These are phyloP conservation scores for Solanum chiquidenum DNA, from an alignment of 257 asterid species.

Conservation along the genomic window DNA sequence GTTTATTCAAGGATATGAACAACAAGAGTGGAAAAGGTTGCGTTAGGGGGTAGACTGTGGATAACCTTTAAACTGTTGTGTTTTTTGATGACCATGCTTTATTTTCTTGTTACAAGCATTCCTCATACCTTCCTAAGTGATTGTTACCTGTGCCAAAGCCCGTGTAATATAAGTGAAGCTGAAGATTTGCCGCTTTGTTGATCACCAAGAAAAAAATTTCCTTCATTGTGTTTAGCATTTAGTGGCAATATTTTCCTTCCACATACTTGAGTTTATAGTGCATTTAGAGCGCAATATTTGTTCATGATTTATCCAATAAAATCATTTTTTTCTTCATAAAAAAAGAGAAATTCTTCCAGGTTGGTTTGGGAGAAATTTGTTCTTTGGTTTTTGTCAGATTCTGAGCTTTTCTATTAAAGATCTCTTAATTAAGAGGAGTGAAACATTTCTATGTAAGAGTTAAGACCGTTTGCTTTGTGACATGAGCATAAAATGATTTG, in stretches of 20 bases:
- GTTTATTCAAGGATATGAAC: background rate
- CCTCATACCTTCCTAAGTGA: background rate
- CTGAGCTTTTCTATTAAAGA: background rate
- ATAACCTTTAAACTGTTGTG: background rate
- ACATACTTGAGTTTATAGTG: background rate
- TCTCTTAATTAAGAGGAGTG: background rate
- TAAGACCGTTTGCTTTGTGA: background rate
- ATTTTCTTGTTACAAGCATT: background rate
- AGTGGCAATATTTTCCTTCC: background rate
- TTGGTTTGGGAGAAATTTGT: background rate
- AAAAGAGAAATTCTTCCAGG: background rate
- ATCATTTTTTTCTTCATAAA: background rate
- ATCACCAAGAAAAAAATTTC: background rate
- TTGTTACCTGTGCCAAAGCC: background rate
- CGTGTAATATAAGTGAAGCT: background rate
- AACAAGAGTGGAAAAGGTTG: background rate
- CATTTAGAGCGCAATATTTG: background rate
- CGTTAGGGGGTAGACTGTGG: background rate
- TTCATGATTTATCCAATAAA: background rate
- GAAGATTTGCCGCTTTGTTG: background rate
- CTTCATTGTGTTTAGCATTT: background rate
- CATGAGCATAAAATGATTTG: background rate
- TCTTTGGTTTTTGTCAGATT: background rate
- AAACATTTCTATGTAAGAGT: background rate
- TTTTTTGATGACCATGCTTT: background rate